phyloP scores from a whole-genome alignment of 2,329 filamentous ascomycete species.

The Pyrenophora graminea region DNA sequence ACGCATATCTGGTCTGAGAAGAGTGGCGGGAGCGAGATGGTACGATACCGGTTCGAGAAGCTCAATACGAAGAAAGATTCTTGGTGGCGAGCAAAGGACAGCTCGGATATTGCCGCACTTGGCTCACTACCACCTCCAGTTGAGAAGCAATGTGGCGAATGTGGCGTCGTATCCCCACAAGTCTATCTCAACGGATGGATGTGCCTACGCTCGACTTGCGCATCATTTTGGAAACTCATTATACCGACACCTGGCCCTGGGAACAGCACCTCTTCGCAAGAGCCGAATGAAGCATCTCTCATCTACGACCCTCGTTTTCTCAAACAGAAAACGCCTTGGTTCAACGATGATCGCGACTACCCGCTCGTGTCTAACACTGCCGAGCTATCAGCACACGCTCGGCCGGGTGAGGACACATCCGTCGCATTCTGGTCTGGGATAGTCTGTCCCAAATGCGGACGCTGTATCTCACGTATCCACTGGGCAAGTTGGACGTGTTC shows the following conservation, averaged over 20 bases:
- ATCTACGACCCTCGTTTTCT: constrained; percentile 64
- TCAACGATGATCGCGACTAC: constrained; percentile 44
- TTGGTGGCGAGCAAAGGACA: constrained; percentile 61
- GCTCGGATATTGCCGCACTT: constrained; percentile 31
- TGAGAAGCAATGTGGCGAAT: constrained; percentile 47
- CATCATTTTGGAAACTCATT: constrained; percentile 58
- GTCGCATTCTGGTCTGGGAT: constrained; percentile 64
- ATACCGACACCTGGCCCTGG: neutral
- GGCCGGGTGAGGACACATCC: constrained; percentile 55
- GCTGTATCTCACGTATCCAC: constrained; percentile 63
- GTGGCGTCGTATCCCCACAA: constrained; percentile 40
- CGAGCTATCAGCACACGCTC: constrained; percentile 40
- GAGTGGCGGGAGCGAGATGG: constrained; percentile 51
- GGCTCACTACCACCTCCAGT: constrained; percentile 34
- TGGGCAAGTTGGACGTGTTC: constrained; percentile 69
- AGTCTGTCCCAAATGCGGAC: constrained; percentile 66
- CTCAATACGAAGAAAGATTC: constrained; percentile 56
- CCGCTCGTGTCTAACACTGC: constrained; percentile 34
- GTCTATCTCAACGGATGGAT: constrained; percentile 59
- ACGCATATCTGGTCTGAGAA: constrained; percentile 71
- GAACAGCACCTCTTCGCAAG: constrained; percentile 21
- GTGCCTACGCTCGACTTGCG: constrained; percentile 61
- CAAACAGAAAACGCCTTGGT: constrained; percentile 55
- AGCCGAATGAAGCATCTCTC: constrained; percentile 45
- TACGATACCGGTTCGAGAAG: constrained; percentile 69